Conservation (phyloP, 2,329 filamentous ascomycete species). For the Atkinsonella texensis region DNA sequence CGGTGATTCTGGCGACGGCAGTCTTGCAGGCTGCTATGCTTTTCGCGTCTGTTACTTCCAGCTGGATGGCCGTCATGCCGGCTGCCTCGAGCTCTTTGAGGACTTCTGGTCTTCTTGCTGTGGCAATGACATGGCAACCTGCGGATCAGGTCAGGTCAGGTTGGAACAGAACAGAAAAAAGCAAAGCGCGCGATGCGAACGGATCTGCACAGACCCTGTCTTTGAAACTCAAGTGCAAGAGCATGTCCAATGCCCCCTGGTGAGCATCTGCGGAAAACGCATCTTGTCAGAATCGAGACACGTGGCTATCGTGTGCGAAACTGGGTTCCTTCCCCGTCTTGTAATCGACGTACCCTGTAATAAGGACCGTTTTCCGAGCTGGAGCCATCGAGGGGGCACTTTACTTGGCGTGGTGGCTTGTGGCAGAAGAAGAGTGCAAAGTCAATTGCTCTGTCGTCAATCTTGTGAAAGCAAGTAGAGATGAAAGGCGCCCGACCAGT, state of each 20-base stretch:
- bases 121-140: constrained; percentile 41
- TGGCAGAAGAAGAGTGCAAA: too few relatives aligned
- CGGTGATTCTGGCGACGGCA: constrained; percentile 34
- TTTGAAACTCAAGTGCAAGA: constrained; percentile 40
- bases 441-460: too few relatives aligned
- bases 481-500: too few relatives aligned
- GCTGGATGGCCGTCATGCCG: constrained; percentile 36
- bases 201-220: constrained; percentile 27
- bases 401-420: too few relatives aligned
- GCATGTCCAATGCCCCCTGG: constrained; percentile 47
- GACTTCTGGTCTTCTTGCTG: constrained; percentile 38
- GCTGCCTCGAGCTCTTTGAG: constrained; percentile 31
- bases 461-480: too few relatives aligned
- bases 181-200: background rate
- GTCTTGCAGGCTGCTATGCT: constrained; percentile 38
- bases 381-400: constrained; percentile 11
- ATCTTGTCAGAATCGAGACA: background rate
- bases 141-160: background rate
- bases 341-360: constrained; percentile 32
- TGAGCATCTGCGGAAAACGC: constrained; percentile 32
- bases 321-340: background rate
- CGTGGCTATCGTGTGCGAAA: background rate
- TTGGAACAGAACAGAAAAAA: too few relatives aligned
- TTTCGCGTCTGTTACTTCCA: constrained; percentile 40
- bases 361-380: constrained; percentile 30